Conservation (phyloP, 352 stramenopile genomes). For the Pythium periplocum region DNA sequence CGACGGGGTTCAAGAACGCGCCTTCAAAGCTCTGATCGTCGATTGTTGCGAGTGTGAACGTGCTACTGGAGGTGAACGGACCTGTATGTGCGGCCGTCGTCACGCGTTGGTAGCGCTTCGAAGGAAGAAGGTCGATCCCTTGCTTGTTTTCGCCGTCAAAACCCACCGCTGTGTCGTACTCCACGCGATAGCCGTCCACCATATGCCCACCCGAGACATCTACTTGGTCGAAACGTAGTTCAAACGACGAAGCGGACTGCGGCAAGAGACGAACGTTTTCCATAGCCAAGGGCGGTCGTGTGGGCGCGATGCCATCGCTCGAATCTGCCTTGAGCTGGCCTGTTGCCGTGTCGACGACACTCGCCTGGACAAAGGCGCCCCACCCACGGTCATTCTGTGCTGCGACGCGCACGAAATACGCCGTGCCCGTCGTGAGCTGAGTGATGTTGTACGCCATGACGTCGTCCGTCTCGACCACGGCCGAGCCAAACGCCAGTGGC, state of each 20-base stretch:
- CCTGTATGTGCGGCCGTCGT: conserved; percentile 65
- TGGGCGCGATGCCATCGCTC: conserved; percentile 31
- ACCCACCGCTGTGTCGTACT: conserved; percentile 31
- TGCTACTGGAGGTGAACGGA: conserved; percentile 49
- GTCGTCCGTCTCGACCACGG: conserved; percentile 17
- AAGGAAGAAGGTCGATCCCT: conserved; percentile 21
- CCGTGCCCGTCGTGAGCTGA: conserved; percentile 35
- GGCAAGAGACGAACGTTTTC: conserved; percentile 32
- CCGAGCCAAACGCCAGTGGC: conserved; percentile 32
- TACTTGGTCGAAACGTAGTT: conserved; percentile 63
- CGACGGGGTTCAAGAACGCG: conserved; percentile 35
- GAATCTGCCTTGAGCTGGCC: conserved; percentile 4
- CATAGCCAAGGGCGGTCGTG: conserved; percentile 42
- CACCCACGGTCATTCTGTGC: conserved; percentile 80
- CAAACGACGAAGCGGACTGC: conserved; percentile 31
- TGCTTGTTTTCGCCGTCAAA: conserved; percentile 24
- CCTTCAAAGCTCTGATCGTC: conserved; percentile 39
- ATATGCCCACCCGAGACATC: conserved; percentile 38
- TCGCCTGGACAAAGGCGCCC: conserved; percentile 50
- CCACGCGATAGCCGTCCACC: conserved; percentile 56
- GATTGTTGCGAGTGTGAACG: conserved; percentile 61
- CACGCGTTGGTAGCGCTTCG: conserved; percentile 47
- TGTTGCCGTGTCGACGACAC: conserved; percentile 1
- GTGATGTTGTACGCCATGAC: conserved; percentile 50
- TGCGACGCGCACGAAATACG: conserved; percentile 80